Base-by-base conservation (phyloP, 225 moss, liverwort and hornwort genomes). In the Pseudisothecium myosuroides region DNA sequence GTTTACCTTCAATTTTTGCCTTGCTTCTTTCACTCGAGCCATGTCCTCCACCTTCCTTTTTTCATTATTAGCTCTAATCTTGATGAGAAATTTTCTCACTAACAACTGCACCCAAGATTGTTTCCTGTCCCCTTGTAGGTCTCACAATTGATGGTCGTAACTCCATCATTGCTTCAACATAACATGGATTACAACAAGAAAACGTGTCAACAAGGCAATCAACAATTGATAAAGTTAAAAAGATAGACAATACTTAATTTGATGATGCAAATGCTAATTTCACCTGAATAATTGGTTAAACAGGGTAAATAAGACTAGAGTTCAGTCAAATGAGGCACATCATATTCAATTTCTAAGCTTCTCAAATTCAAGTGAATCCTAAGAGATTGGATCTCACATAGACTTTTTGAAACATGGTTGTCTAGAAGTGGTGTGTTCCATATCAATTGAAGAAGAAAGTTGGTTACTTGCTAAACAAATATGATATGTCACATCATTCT, bases 71-170 rank as follows among this genome's bases (percentile, higher is more conserved):
- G 0, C 0, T 49, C 4, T 49, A 75, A 75, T 49, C 19, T 49
- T 4, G 19, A 49, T 49, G 19, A 4, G 0, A 49, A 49, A 20
- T 32, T 32, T 49, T 32, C 19, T 49, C 32, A 75, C 0, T 12
- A 32, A 49, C 17, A 49, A 32, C 20, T 0, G 0, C 12, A 32
- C 2, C 20, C 12, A 32, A 7, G 12, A 75, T 32, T 1, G 32
- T 12, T 50, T 75, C 0, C 3, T 32, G 7, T 1, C 0, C 5
- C 75, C 12, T 0, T 20, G 50, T 12, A 27, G 43, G 72, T 43
- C 27, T 72, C 3, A 72, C 0, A 72, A 43, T 72, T 27, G 43
- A 43, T 49, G 75, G 20, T 20, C 19, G 18, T 1, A 47, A 4
- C 18, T 31, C 32, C 49, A 32, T 49, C 49, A 20, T 49, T 0